These are phyloP conservation scores for Elaphomyces granulatus DNA, from an alignment of 495 filamentous ascomycete genomes.

Conservation along the genomic window DNA sequence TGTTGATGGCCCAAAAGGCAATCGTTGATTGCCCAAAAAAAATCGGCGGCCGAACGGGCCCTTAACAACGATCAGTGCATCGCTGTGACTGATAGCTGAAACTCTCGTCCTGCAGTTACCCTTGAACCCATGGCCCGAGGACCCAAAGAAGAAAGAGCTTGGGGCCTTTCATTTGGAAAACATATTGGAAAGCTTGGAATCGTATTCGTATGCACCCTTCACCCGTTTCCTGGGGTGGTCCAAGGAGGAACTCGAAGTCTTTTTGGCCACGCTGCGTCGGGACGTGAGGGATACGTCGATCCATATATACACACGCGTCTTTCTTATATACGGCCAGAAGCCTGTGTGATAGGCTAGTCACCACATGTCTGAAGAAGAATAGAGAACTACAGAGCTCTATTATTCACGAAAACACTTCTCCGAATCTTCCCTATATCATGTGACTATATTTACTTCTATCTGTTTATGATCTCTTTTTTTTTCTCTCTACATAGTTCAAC, in stretches of 20 bases:
- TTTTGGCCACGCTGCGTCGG: slow-evolving; percentile 37
- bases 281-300: slow-evolving; percentile 36
- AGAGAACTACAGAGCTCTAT: too few species aligned
- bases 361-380: too few species aligned
- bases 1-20: too few species aligned
- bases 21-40: too few species aligned
- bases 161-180: slow-evolving; percentile 34
- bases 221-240: slow-evolving; percentile 41
- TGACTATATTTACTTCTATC: not conserved
- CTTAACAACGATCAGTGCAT: too few species aligned
- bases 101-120: slow-evolving; percentile 22
- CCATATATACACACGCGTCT: slow-evolving; percentile 30
- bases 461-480: not conserved
- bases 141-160: slow-evolving; percentile 35
- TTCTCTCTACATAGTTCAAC: not conserved
- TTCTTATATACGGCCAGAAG: slow-evolving; percentile 28
- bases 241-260: slow-evolving; percentile 35
- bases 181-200: slow-evolving; percentile 33
- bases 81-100: too few species aligned
- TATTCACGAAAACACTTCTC: too few species aligned
- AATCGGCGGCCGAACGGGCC: too few species aligned
- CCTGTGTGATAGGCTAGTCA: too few species aligned
- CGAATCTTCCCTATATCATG: too few species aligned
- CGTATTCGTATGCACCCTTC: slow-evolving; percentile 38
- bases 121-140: slow-evolving; percentile 38